A percentile compares a stretch with the other conserved stretches of the same genome.
phyloP scores from a whole-genome alignment of 352 stramenopile species.

The Phytopythium helicoides region DNA sequence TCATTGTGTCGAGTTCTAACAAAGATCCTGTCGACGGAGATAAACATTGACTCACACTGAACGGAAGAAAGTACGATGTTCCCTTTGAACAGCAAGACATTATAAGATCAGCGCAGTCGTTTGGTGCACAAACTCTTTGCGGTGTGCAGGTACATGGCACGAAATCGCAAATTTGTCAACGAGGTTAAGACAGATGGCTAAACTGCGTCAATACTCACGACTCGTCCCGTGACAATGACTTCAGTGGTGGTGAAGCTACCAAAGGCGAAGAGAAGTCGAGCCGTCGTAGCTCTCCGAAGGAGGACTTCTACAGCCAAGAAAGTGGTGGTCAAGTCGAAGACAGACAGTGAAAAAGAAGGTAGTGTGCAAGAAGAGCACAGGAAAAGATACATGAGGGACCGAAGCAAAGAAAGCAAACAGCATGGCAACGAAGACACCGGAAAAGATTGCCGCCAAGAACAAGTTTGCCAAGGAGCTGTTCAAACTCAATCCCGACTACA shows the following conservation, averaged over 20 bases:
- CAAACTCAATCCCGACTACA: conserved; percentile 3
- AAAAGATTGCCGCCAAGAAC: conserved; percentile 1
- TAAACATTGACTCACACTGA: background rate
- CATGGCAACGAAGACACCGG: conserved; percentile 1
- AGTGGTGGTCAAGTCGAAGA: too few relatives aligned
- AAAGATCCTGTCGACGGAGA: background rate
- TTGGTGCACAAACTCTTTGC: conserved; percentile 6
- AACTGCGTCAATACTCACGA: conserved; percentile 1
- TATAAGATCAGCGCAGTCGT: background rate
- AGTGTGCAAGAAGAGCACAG: too few relatives aligned
- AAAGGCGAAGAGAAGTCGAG: background rate
- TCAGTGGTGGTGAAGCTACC: background rate
- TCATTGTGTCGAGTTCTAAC: too few relatives aligned
- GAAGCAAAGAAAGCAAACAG: too few relatives aligned
- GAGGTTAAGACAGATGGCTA: conserved; percentile 10
- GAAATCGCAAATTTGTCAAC: conserved; percentile 6
- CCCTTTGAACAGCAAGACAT: background rate
- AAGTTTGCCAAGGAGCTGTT: conserved; percentile 5
- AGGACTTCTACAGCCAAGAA: background rate
- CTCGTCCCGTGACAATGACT: conserved; percentile 2
- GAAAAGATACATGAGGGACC: too few relatives aligned
- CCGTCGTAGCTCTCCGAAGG: too few relatives aligned
- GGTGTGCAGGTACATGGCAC: conserved; percentile 3
- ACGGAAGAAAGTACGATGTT: background rate
- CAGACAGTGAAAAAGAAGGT: too few relatives aligned